Evolutionary conservation across 2,329 filamentous ascomycete species (phyloP).

Genomic region (Trichophyton rubrum): DNA sequence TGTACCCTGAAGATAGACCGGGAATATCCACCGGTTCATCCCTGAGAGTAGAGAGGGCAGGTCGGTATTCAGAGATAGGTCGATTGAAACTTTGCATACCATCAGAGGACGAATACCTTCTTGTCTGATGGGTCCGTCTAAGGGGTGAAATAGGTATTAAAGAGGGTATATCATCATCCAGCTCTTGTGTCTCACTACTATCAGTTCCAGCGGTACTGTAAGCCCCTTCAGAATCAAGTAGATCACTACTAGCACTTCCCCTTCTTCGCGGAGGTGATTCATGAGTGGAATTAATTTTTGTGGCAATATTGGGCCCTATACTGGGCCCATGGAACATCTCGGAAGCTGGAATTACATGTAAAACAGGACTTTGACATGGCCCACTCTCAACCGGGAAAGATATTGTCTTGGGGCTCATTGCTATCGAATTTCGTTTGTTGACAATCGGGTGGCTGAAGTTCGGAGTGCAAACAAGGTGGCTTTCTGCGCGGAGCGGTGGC

Average conservation of each 20-base stretch:
- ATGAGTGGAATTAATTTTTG: background rate
- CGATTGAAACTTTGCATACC: background rate
- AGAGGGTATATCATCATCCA: background rate
- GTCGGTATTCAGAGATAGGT: constrained; percentile 4
- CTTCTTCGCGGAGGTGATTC: background rate
- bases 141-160: background rate
- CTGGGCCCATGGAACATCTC: background rate
- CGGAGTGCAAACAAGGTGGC: constrained; percentile 20
- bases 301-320: background rate
- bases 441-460: constrained; percentile 33
- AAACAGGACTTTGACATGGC: background rate
- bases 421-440: constrained; percentile 25
- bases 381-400: background rate
- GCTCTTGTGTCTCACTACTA: background rate
- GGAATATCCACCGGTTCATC: constrained; percentile 4
- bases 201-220: background rate
- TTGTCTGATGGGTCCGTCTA: background rate
- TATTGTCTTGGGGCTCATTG: background rate
- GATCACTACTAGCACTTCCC: background rate
- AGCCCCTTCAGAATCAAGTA: background rate
- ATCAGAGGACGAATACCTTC: constrained; percentile 10
- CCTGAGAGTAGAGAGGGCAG: constrained; percentile 2
- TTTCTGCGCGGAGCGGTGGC: constrained; percentile 18
- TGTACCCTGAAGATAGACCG: background rate
- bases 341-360: background rate